Percentiles rank a stretch among this genome's conserved stretches.
phyloP scores from a whole-genome alignment of 2,329 filamentous ascomycete genomes.

The Colletotrichum sp. region DNA sequence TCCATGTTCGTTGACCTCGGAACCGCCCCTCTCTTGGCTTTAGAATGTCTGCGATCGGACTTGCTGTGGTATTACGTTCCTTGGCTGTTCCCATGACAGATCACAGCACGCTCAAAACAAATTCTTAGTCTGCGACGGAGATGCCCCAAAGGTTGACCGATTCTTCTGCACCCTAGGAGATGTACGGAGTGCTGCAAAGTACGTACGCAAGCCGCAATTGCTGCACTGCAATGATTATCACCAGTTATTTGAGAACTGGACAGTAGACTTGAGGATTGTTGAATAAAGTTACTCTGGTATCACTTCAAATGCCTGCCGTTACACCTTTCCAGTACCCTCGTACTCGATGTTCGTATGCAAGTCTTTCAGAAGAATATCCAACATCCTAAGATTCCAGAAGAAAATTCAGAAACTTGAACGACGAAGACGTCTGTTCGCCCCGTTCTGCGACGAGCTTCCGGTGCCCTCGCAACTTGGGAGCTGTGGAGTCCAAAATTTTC shows the following conservation, averaged over 20 bases:
- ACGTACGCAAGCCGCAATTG: background rate
- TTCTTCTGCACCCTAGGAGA: background rate
- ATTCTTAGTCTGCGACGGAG: background rate
- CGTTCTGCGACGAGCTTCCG: background rate
- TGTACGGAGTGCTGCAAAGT: background rate
- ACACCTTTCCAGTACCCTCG: background rate
- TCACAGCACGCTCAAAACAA: background rate
- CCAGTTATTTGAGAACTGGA: background rate
- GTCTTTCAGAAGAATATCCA: background rate
- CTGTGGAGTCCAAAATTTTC: fast-evolving
- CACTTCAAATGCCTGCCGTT: background rate
- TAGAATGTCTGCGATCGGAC: background rate
- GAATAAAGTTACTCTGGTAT: background rate
- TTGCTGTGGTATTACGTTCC: background rate
- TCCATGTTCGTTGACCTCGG: background rate
- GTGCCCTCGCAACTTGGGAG: background rate
- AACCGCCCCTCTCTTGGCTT: background rate
- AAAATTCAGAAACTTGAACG: background rate
- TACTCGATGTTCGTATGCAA: background rate
- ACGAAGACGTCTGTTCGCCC: background rate
- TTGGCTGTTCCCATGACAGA: background rate
- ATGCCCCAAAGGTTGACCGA: background rate
- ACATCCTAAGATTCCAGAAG: background rate
- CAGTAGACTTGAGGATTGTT: background rate
- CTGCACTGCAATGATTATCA: background rate